Conservation (phyloP, 768 basidiomycete species). For the Lactarius sanguifluus region DNA sequence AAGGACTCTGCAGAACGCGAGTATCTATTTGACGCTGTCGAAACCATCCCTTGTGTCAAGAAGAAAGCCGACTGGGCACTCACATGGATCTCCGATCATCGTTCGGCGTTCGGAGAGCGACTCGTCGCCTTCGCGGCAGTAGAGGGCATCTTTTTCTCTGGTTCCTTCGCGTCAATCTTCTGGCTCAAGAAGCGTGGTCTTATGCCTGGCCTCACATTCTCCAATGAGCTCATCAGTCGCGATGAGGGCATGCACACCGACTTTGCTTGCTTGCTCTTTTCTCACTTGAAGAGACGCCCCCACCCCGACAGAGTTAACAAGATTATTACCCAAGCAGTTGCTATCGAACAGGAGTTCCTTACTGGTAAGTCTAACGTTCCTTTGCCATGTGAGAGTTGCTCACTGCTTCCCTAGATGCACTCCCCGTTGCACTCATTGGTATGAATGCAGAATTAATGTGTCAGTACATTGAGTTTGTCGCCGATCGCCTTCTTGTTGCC, state of each 20-base stretch:
- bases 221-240: conserved; percentile 93
- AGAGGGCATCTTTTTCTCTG: conserved; percentile 96
- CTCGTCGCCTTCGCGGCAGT: conserved; percentile 93
- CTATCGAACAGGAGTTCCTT: conserved; percentile 84
- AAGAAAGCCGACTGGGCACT: conserved; percentile 96
- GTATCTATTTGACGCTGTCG: conserved; percentile 88
- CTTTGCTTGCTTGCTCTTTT: conserved; percentile 89
- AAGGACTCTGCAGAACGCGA: conserved; percentile 73
- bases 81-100: conserved; percentile 82
- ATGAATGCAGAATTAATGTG: conserved; percentile 92
- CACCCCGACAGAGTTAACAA: conserved; percentile 70
- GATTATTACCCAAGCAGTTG: conserved; percentile 82
- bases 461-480: conserved; percentile 90
- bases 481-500: conserved; percentile 82
- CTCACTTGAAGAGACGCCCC: conserved; percentile 75
- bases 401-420: conserved; percentile 55
- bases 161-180: conserved; percentile 90
- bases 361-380: conserved; percentile 51
- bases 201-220: conserved; percentile 97
- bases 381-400: not conserved
- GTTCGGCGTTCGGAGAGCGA: conserved; percentile 83
- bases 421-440: conserved; percentile 84
- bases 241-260: conserved; percentile 98
- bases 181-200: conserved; percentile 97
- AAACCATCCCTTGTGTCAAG: conserved; percentile 90